phyloP scores from a whole-genome alignment of 2,329 filamentous ascomycete species.

The Cladosporium sp. region DNA sequence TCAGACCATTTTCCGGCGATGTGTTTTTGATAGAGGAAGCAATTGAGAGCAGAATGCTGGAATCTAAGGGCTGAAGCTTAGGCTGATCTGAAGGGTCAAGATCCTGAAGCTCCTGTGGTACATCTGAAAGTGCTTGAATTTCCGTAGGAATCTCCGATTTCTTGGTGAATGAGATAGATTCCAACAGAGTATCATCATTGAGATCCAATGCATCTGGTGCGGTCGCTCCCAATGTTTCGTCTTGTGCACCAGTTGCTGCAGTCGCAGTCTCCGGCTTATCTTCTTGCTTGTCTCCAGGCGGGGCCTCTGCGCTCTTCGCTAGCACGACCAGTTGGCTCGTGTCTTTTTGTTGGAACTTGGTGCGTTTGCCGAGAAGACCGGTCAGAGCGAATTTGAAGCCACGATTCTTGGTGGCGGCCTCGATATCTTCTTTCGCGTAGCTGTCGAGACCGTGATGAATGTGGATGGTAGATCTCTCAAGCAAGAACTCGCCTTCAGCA shows the following conservation, averaged over 20 bases:
- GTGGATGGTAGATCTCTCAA: conserved; percentile 79
- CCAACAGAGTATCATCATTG: conserved; percentile 89
- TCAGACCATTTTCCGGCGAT: conserved; percentile 77
- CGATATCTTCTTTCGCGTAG: conserved; percentile 67
- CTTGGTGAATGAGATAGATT: conserved; percentile 71
- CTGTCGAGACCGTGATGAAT: conserved; percentile 78
- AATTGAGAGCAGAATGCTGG: conserved; percentile 73
- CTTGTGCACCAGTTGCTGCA: neutral
- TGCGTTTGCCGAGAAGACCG: conserved; percentile 80
- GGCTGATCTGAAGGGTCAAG: conserved; percentile 79
- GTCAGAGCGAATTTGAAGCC: conserved; percentile 78
- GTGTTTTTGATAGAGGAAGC: conserved; percentile 90
- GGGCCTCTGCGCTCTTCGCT: conserved; percentile 63
- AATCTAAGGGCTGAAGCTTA: conserved; percentile 75
- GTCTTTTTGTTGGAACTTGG: conserved; percentile 72
- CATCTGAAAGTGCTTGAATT: conserved; percentile 41
- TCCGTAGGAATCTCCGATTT: conserved; percentile 34
- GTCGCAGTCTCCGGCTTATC: neutral
- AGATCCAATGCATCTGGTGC: conserved; percentile 60
- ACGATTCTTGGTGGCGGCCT: conserved; percentile 62
- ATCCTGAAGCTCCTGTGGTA: conserved; percentile 60
- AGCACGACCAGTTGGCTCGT: conserved; percentile 87
- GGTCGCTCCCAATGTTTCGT: conserved; percentile 12
- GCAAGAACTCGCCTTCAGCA: conserved; percentile 55
- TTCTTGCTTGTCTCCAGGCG: neutral